These are phyloP conservation scores for Scheffersomyces lignicola DNA, from an alignment of 1,139 yeast species.

Conservation along the genomic window DNA sequence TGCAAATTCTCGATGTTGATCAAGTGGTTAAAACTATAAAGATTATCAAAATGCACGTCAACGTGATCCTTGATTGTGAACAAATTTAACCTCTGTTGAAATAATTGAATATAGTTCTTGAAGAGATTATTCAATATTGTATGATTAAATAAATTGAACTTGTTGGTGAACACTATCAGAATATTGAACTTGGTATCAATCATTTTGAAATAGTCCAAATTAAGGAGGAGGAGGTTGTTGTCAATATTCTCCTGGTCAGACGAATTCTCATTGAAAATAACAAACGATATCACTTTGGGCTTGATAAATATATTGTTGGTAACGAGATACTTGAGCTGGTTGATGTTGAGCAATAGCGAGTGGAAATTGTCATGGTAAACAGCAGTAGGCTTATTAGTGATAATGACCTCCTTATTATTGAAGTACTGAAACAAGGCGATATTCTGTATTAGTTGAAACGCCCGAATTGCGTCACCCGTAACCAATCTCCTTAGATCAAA, in stretches of 20 bases:
- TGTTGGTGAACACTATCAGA: constrained; percentile 1
- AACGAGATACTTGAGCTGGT: constrained; percentile 16
- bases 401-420: constrained; percentile 11
- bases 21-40: constrained; percentile 1
- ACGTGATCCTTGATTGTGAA: constrained; percentile 3
- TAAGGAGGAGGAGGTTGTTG: background rate
- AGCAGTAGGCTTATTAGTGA: constrained; percentile 13
- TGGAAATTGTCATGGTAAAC: constrained; percentile 3
- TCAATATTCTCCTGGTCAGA: background rate
- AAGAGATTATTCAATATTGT: background rate
- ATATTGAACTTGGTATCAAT: constrained; percentile 2
- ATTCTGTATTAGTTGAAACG: constrained; percentile 12
- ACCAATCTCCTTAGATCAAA: constrained; percentile 15
- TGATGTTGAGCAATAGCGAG: constrained; percentile 2
- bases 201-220: constrained; percentile 1
- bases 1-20: constrained; percentile 7
- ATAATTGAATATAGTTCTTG: background rate
- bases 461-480: background rate
- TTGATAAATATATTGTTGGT: constrained; percentile 16
- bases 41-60: constrained; percentile 4
- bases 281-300: constrained; percentile 20
- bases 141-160: constrained; percentile 1
- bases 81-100: background rate
- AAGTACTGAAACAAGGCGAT: constrained; percentile 19
- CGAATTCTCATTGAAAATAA: constrained; percentile 10